These are phyloP conservation scores for Zymoseptoria pseudotritici DNA, from an alignment of 2,329 filamentous ascomycete genomes.

Conservation along the genomic window DNA sequence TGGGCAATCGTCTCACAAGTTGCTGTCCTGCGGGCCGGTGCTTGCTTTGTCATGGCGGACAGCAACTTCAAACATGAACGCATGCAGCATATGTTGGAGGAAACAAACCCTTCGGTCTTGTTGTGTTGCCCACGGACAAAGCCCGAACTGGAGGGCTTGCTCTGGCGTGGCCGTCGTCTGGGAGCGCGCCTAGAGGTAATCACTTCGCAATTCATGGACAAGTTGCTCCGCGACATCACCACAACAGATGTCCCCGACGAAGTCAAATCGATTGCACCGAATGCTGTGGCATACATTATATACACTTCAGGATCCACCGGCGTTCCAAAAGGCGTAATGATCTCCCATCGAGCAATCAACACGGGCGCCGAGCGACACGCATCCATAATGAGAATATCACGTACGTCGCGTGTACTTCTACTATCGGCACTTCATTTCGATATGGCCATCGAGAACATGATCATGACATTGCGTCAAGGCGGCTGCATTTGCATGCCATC, in stretches of 20 bases:
- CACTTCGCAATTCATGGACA: no score
- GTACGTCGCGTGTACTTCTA: no score
- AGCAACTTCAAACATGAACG: constrained; percentile 13
- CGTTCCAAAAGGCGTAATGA: background rate
- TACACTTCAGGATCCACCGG: constrained; percentile 13
- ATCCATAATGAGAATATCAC: no score
- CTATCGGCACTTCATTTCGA: no score
- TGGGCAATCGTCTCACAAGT: constrained; percentile 31
- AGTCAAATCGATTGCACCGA: background rate
- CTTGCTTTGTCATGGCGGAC: constrained; percentile 32
- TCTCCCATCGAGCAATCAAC: background rate
- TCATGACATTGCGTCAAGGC: background rate
- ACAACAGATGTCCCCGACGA: background rate
- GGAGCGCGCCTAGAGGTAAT: no score
- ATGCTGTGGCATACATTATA: constrained; percentile 2
- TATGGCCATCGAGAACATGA: background rate
- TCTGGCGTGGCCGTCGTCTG: background rate
- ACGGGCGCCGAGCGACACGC: no score
- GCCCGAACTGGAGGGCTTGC: background rate
- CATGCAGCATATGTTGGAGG: background rate
- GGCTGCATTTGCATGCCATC: background rate
- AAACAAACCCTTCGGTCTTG: background rate
- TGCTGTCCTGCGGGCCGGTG: constrained; percentile 34
- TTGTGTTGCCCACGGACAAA: background rate
- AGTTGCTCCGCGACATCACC: background rate